Conservation (phyloP, 371 early-diverging fungal species). For the Rhizomucor miehei region DNA sequence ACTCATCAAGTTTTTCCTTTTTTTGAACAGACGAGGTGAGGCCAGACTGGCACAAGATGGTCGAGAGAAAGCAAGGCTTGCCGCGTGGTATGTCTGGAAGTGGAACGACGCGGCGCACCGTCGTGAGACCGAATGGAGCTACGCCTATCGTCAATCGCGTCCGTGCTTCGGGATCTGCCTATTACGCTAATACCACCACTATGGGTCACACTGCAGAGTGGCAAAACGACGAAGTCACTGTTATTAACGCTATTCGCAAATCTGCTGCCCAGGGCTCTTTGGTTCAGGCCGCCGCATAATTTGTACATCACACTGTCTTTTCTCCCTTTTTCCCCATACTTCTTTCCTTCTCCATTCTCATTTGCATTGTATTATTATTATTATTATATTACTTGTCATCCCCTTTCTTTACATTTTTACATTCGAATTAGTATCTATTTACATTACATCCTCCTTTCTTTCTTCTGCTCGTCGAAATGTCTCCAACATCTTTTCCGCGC, state of each 20-base stretch:
- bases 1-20: neutral
- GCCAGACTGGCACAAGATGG: constrained; percentile 62
- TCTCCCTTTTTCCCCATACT: neutral
- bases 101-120: constrained; percentile 5
- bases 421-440: too few species aligned
- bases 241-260: neutral
- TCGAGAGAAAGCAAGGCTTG: neutral
- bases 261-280: neutral
- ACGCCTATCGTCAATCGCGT: neutral
- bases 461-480: neutral
- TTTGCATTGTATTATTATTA: neutral
- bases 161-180: neutral
- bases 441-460: neutral
- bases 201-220: neutral
- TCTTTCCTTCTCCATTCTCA: neutral
- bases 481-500: too few species aligned
- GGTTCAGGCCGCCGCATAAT: neutral
- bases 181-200: neutral
- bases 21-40: constrained; percentile 67
- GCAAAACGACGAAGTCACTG: neutral
- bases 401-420: neutral
- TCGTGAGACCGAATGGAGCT: constrained; percentile 7
- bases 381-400: neutral
- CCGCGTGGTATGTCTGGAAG: constrained; percentile 2
- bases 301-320: neutral